A percentile compares a stretch with the other conserved stretches of the same genome.
These are phyloP conservation scores for Naegleria fowleri DNA, from an alignment of 208 protist species.

Conservation along the genomic window DNA sequence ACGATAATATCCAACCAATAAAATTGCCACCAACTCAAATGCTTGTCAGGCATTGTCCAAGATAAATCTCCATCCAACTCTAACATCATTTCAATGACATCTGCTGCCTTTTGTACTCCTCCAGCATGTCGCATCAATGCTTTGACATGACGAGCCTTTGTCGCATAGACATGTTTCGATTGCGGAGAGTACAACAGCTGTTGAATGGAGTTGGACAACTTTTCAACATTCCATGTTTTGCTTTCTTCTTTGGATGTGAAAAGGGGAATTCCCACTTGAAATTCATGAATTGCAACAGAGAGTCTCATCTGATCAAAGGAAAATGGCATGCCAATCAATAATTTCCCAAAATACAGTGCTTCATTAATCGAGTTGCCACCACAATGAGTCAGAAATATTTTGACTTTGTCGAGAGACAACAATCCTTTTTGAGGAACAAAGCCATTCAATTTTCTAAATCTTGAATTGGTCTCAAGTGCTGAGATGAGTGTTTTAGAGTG, in stretches of 20 bases:
- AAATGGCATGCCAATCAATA: background rate
- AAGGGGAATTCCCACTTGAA: background rate
- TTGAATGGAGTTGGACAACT: background rate
- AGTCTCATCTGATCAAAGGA: background rate
- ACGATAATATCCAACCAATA: background rate
- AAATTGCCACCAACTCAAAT: background rate
- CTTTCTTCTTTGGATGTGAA: background rate
- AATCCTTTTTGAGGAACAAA: background rate
- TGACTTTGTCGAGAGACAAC: background rate
- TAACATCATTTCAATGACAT: background rate
- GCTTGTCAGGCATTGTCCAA: background rate
- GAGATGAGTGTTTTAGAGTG: background rate
- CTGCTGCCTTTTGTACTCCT: background rate
- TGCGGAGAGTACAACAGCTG: background rate
- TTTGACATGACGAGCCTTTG: background rate
- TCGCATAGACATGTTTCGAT: background rate
- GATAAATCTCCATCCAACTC: background rate
- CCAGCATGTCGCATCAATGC: background rate
- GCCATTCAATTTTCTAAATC: background rate
- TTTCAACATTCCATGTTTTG: background rate
- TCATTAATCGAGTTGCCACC: background rate
- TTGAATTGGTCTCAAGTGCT: background rate
- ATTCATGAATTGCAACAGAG: background rate
- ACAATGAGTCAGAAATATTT: background rate
- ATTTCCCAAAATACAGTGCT: background rate